These are phyloP conservation scores for Saussurea involucrata DNA, from an alignment of 129 eudicot genomes.

Conservation along the genomic window DNA sequence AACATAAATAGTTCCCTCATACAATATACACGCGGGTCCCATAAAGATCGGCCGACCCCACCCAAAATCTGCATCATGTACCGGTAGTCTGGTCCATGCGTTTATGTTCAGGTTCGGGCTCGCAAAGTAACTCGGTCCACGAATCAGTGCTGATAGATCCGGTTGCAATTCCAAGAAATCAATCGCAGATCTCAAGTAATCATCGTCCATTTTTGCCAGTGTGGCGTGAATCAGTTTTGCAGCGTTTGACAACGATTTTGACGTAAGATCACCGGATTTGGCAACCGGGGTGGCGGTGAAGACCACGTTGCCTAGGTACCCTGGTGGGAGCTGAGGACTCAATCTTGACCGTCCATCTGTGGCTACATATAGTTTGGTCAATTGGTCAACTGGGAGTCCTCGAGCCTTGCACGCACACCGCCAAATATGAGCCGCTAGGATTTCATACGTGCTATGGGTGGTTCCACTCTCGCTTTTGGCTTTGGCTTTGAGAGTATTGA, in stretches of 20 bases:
- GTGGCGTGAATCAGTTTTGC: conserved; percentile 49
- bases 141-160: conserved; percentile 39
- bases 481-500: conserved; percentile 44
- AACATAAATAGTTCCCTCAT: conserved; percentile 50
- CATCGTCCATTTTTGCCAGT: conserved; percentile 43
- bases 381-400: conserved; percentile 47
- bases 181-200: conserved; percentile 58
- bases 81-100: conserved; percentile 59
- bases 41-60: conserved; percentile 61
- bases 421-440: conserved; percentile 66
- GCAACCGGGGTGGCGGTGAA: conserved; percentile 48
- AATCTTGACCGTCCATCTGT: conserved; percentile 62
- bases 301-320: conserved; percentile 65
- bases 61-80: conserved; percentile 67
- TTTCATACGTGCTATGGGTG: conserved; percentile 45
- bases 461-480: conserved; percentile 33
- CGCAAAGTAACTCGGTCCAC: conserved; percentile 51
- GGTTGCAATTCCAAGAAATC: conserved; percentile 52
- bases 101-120: conserved; percentile 64
- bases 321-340: conserved; percentile 54
- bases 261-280: conserved; percentile 35
- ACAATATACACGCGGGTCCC: conserved; percentile 53
- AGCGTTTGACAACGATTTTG: conserved; percentile 36
- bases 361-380: conserved; percentile 50
- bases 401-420: conserved; percentile 67